A percentile compares a stretch with the other conserved stretches of the same genome.
Conservation (phyloP, 306 rosid genomes). For the Glycine soja region DNA sequence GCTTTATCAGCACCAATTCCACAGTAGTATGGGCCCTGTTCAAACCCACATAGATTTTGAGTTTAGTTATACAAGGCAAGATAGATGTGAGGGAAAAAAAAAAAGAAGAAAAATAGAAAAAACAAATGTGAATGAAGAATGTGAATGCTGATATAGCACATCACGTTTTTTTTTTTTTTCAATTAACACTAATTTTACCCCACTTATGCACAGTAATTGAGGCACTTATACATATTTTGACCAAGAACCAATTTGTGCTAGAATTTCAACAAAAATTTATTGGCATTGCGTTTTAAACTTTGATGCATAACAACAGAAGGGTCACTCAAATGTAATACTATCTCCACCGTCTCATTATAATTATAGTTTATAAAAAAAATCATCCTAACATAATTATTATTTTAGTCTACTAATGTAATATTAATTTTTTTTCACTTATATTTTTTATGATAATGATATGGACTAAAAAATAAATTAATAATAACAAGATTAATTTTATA, state of each 20-base stretch:
- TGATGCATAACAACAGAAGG: not conserved
- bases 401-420: no score
- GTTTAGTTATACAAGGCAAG: not conserved
- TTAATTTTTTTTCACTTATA: no score
- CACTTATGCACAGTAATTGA: not conserved
- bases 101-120: not conserved
- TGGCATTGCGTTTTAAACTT: not conserved
- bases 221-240: not conserved
- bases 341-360: no score
- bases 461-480: no score
- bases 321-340: not conserved
- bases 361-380: no score
- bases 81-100: not conserved
- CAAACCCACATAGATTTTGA: constrained; percentile 5
- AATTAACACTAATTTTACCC: not conserved
- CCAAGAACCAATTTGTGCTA: not conserved
- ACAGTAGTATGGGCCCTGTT: constrained; percentile 73
- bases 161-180: not conserved
- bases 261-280: not conserved
- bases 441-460: no score
- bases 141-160: not conserved
- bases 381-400: no score
- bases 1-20: constrained; percentile 77
- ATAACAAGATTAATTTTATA: no score
- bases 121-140: no score